Conservation (phyloP, 257 asterid genomes). For the Petunia secreta region DNA sequence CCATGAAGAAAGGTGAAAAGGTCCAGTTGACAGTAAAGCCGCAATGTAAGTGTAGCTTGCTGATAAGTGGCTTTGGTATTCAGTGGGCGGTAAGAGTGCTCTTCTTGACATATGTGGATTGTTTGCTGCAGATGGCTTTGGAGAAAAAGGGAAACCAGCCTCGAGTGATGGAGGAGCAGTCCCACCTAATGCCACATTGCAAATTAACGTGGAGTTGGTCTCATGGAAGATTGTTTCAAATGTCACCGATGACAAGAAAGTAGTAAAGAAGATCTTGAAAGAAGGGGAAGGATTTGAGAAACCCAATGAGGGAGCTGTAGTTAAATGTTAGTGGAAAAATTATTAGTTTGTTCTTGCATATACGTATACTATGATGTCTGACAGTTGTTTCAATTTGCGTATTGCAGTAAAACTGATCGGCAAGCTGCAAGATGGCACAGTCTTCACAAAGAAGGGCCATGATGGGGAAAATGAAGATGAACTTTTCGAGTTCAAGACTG, state of each 20-base stretch:
- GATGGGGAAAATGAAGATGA: conserved; percentile 50
- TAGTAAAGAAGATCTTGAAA: conserved; percentile 58
- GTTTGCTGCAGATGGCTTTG: conserved; percentile 53
- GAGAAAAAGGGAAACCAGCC: conserved; percentile 67
- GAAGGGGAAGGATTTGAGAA: conserved; percentile 75
- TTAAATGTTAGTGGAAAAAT: conserved; percentile 44
- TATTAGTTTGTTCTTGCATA: background rate
- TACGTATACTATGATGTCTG: background rate
- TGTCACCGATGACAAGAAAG: conserved; percentile 73
- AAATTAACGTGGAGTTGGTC: conserved; percentile 50
- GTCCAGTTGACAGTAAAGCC: conserved; percentile 70
- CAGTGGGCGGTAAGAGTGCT: background rate
- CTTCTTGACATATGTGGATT: background rate
- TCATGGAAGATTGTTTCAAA: conserved; percentile 70
- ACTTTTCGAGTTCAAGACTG: conserved; percentile 68
- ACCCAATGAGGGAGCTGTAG: conserved; percentile 74
- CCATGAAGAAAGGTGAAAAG: conserved; percentile 81
- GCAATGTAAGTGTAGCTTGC: conserved; percentile 49
- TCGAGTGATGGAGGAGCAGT: conserved; percentile 53
- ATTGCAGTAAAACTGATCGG: conserved; percentile 66
- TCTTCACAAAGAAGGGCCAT: conserved; percentile 57
- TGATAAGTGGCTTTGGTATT: background rate
- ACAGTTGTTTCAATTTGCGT: background rate
- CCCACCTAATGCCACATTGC: conserved; percentile 59
- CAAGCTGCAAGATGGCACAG: conserved; percentile 65